Conservation (phyloP, 768 basidiomycete genomes). For the Calocera viscosa region DNA sequence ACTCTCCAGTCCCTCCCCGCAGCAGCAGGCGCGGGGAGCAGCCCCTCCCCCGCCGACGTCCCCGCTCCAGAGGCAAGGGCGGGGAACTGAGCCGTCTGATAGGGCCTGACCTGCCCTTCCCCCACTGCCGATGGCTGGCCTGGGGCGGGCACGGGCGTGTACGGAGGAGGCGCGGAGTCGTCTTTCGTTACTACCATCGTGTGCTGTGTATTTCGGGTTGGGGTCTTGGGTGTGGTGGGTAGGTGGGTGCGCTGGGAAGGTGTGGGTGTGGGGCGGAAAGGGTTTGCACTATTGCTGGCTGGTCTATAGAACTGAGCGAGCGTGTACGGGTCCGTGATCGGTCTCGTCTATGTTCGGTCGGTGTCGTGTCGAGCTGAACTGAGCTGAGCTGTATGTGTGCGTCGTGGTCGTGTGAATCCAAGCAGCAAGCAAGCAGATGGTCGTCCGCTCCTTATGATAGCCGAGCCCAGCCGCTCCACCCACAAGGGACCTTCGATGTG, state of each 20-base stretch:
- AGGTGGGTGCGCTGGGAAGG: background rate
- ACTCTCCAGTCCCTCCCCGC: background rate
- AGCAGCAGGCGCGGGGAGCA: background rate
- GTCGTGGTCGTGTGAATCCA: no score
- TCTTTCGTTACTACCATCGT: background rate
- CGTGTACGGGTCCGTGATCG: background rate
- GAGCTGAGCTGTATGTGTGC: no score
- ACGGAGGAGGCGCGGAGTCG: background rate
- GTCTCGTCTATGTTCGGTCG: background rate
- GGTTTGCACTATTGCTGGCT: background rate
- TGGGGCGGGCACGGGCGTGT: slow-evolving; percentile 1
- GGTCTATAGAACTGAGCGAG: background rate
- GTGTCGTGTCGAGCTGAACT: no score
- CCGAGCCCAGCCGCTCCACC: no score
- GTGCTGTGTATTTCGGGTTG: background rate
- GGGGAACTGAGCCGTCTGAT: background rate
- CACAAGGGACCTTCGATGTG: no score
- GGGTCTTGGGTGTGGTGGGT: background rate
- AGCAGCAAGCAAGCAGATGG: no score
- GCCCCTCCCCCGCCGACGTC: background rate
- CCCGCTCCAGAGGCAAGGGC: background rate
- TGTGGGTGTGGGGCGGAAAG: background rate
- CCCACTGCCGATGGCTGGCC: background rate
- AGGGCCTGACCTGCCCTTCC: background rate
- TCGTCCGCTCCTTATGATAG: no score